Evolutionary conservation across 2,329 filamentous ascomycete genomes (phyloP), one percentile per base, ranked within the genome.

Genomic region (Hymenoscyphus infarciens): DNA sequence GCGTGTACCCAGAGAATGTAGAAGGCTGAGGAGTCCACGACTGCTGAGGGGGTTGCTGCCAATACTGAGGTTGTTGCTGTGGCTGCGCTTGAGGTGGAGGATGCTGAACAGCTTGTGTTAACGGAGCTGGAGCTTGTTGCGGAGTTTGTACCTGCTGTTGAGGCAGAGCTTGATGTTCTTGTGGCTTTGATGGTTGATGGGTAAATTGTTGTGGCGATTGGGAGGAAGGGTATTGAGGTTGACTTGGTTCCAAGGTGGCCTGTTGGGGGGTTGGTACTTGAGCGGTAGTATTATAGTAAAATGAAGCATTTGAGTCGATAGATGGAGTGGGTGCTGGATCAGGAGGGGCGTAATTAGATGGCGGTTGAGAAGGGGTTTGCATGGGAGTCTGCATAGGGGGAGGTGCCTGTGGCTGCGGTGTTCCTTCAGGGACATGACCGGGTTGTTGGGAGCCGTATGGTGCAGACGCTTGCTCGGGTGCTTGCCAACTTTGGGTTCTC

Each of bases 251-350:
- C 27, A 67, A 67, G 39, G 63, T 63, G 59, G 38, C 19, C 16
- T 69, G 69, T 27, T 72, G 66, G 78, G 81, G 64, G 77, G 72
- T 52, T 75, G 74, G 64, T 81, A 81, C 61, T 80, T 81, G 55
- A 79, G 82, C 67, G 35, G 67, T 35, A 62, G 75, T 74, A 66
- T 76, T 80, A 69, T 84, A 85, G 73, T 88, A 89, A 69, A 84
- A 87, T 10, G 81, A 80, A 11, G 82, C 78, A 63, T 79, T 83
- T 1, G 83, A 79, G 63, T 89, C 85, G 16, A 79, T 71, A 19
- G 74, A 72, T 8, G 76, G 74, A 3, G 77, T 74, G 15, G 71
- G 69, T 16, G 71, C 60, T 66, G 76, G 65, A 68, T 73, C 76
- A 64, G 66, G 71, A 62, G 61, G 75, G 61, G 66, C 74, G 72